Base-by-base conservation (phyloP, 495 filamentous ascomycete genomes). In the Aspergillus cristatus region DNA sequence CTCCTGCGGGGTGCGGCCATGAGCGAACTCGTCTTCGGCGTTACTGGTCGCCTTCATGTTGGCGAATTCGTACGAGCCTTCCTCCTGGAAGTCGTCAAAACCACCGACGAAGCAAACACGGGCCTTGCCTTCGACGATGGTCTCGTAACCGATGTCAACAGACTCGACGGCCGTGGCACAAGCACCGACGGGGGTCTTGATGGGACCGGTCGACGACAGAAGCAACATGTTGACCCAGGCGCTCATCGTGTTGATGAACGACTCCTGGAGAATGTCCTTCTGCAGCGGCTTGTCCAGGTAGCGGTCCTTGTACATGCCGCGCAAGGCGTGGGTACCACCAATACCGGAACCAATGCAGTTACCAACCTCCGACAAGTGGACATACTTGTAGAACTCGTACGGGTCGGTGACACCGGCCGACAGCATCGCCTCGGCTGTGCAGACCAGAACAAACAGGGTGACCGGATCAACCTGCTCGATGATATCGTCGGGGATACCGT, bases 11-110 rank as follows among this genome's bases (percentile, higher is more conserved):
- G 91, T 95, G 45, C 91, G 84, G 24, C 91, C 91, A 49, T 96
- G 90, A 6, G 84, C 87, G 51, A 97, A 84, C 53, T 97, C 91
- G 43, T 96, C 87, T 37, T 94, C 81, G 16, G 89, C 86, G 49
- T 96, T 99, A 72, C 85, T 94, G 30, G 91, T 99, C 22, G 91
- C 91, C 63, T 94, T 93, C 91, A 99, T 99, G 67, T 99, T 99
- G 71, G 91, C 91, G 55, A 99, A 99, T 62, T 99, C 91, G 48
- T 95, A 97, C 3, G 91, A 96, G 35, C 93, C 91, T 67, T 99
- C 91, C 65, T 99, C 91, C 47, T 93, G 87, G 74, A 99, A 97
- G 64, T 99, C 91, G 67, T 99, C 91, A 56, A 96, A 95, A 36
- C 91, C 91, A 74, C 91, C 91, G 37, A 99, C 93, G 40, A 99